Evolutionary conservation across 2,329 filamentous ascomycete genomes (phyloP).

Genomic region (Cordyceps militaris): DNA sequence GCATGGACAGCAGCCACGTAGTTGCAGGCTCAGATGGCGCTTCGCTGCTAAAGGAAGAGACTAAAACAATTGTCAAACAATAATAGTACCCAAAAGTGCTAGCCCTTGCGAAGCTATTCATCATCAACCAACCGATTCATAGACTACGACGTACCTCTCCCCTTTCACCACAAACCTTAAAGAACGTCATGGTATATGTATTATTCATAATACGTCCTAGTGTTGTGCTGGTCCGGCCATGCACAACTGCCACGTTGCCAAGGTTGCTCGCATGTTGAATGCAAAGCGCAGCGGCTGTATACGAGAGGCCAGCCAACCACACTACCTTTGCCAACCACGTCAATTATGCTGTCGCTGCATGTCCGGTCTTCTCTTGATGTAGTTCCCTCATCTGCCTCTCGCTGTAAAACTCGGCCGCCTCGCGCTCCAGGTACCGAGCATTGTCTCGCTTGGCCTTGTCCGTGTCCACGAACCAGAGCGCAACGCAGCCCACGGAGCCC

Average conservation of each 20-base stretch:
- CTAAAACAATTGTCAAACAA: background rate
- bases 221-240: background rate
- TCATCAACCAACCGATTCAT: background rate
- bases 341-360: background rate
- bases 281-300: background rate
- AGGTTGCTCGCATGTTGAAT: constrained; percentile 10
- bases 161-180: no score
- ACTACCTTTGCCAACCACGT: background rate
- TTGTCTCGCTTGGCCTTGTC: constrained; percentile 18
- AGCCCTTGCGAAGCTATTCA: background rate
- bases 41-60: background rate
- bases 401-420: constrained; percentile 57
- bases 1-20: background rate
- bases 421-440: constrained; percentile 16
- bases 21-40: no score
- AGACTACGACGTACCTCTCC: background rate
- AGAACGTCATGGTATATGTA: background rate
- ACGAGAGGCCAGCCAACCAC: background rate
- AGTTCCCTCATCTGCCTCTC: constrained; percentile 54
- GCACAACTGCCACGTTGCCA: background rate
- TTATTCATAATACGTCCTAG: background rate
- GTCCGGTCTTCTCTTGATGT: constrained; percentile 32
- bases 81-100: background rate
- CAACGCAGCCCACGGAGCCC: constrained; percentile 14
- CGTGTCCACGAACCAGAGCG: constrained; percentile 18